Evolutionary conservation across 768 basidiomycete species (phyloP), one percentile per base, ranked within the genome.

Genomic region (Lactarius vividus): DNA sequence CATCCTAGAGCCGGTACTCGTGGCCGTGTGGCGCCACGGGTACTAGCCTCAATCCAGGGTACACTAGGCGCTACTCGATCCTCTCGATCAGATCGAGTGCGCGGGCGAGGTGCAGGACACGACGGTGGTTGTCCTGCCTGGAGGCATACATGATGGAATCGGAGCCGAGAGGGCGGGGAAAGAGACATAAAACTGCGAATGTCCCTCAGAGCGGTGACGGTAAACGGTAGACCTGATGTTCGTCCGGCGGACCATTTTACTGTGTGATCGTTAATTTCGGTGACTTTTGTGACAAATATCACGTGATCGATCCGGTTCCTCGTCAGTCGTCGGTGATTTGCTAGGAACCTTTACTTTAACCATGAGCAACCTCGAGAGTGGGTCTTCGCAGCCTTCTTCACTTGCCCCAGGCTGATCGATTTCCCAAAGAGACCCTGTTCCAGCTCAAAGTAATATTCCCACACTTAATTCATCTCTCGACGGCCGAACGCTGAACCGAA

Each of bases 341-440:
- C 20, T 3, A 9, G 4, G 4, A 8, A 46, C 2, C 20, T 29
- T 23, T 20, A 26, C 28, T n/a, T 15, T 44, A 54, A 72, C 55
- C 73, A 92, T 89, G 89, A 91, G 88, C 79, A 88, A 85, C 76
- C 85, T 97, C 70, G 94, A 97, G 79, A 96, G 95, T 94, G 74
- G 82, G 94, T 77, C 20, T 11, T 53, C 11, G 0, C 46, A 49
- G 23, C 23, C 46, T 10, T 29, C 33, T 10, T 29, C 33, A 31
- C 39, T 15, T 23, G n/a, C n/a, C n/a, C 57, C 46, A 7, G 11
- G 65, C 58, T 33, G 62, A 23, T 79, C 83, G 62, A 83, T 65
- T 42, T 68, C 40, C 71, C 35, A 5, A 75, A 99, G 96, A 98
- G 79, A 95, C 93, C 35, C 83, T 98, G n/a, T 99, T 99, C 74